These are phyloP conservation scores for Prorocentrum cordatum DNA, from an alignment of 169 alveolate species.

Conservation along the genomic window DNA sequence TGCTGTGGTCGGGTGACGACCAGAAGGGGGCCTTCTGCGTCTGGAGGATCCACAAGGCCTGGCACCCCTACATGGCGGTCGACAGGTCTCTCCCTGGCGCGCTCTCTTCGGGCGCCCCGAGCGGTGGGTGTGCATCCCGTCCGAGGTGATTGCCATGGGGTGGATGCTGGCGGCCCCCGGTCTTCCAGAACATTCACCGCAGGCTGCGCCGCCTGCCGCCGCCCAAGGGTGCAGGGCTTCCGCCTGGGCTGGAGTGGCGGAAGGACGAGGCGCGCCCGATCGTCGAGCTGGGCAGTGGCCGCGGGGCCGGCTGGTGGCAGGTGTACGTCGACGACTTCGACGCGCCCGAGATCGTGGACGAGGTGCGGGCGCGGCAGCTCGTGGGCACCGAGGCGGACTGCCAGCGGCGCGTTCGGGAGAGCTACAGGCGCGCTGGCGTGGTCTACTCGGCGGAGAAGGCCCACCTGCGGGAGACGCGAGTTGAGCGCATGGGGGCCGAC, in stretches of 20 bases:
- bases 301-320: background rate
- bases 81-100: no score
- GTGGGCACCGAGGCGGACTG: background rate
- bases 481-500: background rate
- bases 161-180: background rate
- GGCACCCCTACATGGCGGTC: background rate
- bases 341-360: background rate
- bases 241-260: background rate
- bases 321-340: slow-evolving; percentile 6
- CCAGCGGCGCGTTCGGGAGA: background rate
- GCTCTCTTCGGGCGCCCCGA: background rate
- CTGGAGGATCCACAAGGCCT: background rate
- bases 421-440: background rate
- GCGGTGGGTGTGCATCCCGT: background rate
- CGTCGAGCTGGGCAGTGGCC: background rate
- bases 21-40: slow-evolving; percentile 3
- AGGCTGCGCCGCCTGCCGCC: background rate
- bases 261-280: background rate
- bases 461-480: background rate
- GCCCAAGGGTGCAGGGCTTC: background rate
- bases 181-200: background rate
- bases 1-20: background rate
- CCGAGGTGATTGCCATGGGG: slow-evolving; percentile 7
- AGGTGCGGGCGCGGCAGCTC: background rate
- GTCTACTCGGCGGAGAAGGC: background rate